phyloP scores from a whole-genome alignment of 306 rosid genomes.

The Lagenaria siceraria region DNA sequence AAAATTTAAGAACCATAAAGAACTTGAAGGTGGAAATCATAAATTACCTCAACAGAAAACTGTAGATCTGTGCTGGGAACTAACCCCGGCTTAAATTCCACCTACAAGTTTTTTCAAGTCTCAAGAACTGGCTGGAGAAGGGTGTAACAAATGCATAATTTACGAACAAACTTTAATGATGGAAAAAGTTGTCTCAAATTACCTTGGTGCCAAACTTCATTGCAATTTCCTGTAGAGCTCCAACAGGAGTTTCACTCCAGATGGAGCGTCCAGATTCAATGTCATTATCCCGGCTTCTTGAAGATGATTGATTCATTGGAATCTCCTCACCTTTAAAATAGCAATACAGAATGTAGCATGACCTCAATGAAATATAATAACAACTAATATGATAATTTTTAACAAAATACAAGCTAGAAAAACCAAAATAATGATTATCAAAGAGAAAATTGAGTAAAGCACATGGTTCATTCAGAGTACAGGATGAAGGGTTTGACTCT shows the following conservation, averaged over 20 bases:
- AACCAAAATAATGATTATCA: not conserved
- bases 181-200: conserved; percentile 11
- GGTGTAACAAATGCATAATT: not conserved
- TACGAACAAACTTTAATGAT: not conserved
- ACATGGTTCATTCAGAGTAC: not conserved
- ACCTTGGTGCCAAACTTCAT: conserved; percentile 91
- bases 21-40: conserved; percentile 2
- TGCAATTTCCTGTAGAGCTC: conserved; percentile 75
- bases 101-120: conserved; percentile 30
- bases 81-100: conserved; percentile 64
- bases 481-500: not conserved
- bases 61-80: conserved; percentile 58
- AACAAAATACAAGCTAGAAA: not conserved
- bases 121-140: not conserved
- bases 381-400: not conserved
- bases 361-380: not conserved
- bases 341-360: not conserved
- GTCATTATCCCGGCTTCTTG: conserved; percentile 56
- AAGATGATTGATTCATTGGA: conserved; percentile 53
- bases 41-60: conserved; percentile 64
- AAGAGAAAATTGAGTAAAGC: not conserved
- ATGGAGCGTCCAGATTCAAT: conserved; percentile 53
- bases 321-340: conserved; percentile 56
- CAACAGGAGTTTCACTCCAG: conserved; percentile 40
- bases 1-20: not conserved